Conservation (phyloP, 352 stramenopile genomes). For the Pythium sp. region DNA sequence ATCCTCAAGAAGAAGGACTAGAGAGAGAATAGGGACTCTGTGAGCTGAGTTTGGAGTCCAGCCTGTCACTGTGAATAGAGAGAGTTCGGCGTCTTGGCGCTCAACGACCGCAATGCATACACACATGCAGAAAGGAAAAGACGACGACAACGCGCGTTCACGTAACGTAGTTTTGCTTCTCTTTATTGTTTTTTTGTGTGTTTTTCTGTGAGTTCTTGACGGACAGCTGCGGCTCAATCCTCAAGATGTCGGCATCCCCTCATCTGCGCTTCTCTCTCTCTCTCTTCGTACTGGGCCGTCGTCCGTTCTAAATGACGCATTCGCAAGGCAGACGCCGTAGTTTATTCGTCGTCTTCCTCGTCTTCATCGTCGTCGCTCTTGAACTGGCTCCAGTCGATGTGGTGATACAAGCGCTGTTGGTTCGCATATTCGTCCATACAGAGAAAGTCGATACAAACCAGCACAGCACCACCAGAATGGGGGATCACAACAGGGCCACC, state of each 20-base stretch:
- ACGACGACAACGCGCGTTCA: constrained; percentile 2
- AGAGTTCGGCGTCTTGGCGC: not conserved
- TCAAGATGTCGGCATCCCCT: not conserved
- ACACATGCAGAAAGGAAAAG: not conserved
- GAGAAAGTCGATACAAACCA: constrained; percentile 1
- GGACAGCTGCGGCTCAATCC: not conserved
- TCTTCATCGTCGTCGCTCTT: constrained; percentile 77
- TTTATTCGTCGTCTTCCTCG: constrained; percentile 46
- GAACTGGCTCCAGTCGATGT: constrained; percentile 88
- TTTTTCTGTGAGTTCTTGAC: not conserved
- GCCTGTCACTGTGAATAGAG: not conserved
- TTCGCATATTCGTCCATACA: not conserved
- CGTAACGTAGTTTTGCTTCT: constrained; percentile 8
- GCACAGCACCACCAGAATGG: constrained; percentile 37
- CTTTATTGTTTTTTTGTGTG: constrained; percentile 10
- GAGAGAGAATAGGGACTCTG: not conserved
- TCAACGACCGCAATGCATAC: not conserved
- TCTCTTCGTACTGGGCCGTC: not conserved
- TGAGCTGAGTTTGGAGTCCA: no score
- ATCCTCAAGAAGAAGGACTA: constrained; percentile 59
- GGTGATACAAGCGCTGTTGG: constrained; percentile 77
- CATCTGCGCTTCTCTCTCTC: not conserved
- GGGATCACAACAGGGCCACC: not conserved
- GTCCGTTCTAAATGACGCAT: constrained; percentile 12
- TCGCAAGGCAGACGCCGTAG: not conserved